Percentiles rank a stretch among this genome's conserved stretches.
These are phyloP conservation scores for Umbelopsis sp. DNA, from an alignment of 192 early-diverging fungal species.

Conservation along the genomic window DNA sequence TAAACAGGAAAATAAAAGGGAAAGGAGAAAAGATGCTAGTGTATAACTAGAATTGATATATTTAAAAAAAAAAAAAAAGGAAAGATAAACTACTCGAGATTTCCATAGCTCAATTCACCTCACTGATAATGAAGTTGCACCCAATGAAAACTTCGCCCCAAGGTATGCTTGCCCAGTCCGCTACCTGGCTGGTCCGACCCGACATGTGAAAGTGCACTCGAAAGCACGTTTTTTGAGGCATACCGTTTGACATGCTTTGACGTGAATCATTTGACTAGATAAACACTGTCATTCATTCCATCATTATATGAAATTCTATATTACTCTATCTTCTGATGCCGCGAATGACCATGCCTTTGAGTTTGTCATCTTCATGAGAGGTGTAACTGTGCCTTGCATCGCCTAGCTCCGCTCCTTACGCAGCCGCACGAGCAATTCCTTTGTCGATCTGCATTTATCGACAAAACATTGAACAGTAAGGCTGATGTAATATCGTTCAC, in stretches of 20 bases:
- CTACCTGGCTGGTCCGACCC: slow-evolving; percentile 6
- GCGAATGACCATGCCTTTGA: too few relatives aligned
- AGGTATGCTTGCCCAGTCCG: neutral
- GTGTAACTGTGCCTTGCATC: too few relatives aligned
- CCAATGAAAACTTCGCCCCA: neutral
- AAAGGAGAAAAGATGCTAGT: neutral
- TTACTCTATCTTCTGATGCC: too few relatives aligned
- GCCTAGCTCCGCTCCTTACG: too few relatives aligned
- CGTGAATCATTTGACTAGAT: slow-evolving; percentile 5
- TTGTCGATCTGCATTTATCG: too few relatives aligned
- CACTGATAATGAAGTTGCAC: neutral
- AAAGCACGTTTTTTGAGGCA: slow-evolving; percentile 8
- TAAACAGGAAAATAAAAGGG: neutral
- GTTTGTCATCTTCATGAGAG: too few relatives aligned
- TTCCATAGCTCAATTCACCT: neutral
- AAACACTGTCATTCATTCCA: neutral
- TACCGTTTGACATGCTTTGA: slow-evolving; percentile 10
- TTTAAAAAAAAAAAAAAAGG: too few relatives aligned
- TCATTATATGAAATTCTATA: neutral
- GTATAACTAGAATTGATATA: too few relatives aligned
- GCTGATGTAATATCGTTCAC: too few relatives aligned
- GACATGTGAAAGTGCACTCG: slow-evolving; percentile 8
- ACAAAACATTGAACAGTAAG: too few relatives aligned
- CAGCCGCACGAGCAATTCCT: too few relatives aligned
- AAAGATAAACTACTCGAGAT: too few relatives aligned